These are phyloP conservation scores for Teratosphaeria destructans DNA, from an alignment of 2,329 filamentous ascomycete genomes.

Conservation along the genomic window DNA sequence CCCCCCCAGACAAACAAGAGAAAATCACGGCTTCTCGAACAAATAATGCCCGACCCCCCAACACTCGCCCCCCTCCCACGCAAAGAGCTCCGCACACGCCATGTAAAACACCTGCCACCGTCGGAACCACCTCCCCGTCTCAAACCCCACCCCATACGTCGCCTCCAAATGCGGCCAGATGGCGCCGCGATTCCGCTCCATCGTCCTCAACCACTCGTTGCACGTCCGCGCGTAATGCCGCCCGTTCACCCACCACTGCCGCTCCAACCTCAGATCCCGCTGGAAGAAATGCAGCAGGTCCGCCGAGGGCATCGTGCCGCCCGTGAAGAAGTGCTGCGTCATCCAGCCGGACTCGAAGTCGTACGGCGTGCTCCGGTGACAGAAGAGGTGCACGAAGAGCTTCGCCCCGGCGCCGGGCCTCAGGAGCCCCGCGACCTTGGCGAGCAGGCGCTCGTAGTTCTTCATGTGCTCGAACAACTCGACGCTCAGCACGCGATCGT, in stretches of 20 bases:
- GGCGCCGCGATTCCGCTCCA: slow-evolving; percentile 47
- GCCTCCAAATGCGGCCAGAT: slow-evolving; percentile 55
- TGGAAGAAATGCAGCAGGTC: slow-evolving; percentile 61
- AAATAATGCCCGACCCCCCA: slow-evolving; percentile 60
- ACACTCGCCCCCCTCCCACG: slow-evolving; percentile 52
- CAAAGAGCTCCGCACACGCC: slow-evolving; percentile 61
- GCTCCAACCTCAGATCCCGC: slow-evolving; percentile 46
- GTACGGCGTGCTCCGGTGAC: slow-evolving; percentile 54
- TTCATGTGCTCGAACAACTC: slow-evolving; percentile 72
- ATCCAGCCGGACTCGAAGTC: slow-evolving; percentile 66
- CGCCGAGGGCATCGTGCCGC: slow-evolving; percentile 59
- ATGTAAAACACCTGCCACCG: slow-evolving; percentile 65
- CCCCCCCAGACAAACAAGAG: no score
- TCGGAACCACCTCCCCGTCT: slow-evolving; percentile 54
- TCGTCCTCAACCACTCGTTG: slow-evolving; percentile 56
- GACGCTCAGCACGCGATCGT: slow-evolving; percentile 57
- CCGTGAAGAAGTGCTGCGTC: slow-evolving; percentile 63
- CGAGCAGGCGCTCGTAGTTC: slow-evolving; percentile 55
- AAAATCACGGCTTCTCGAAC: slow-evolving; percentile 44
- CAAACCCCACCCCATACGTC: slow-evolving; percentile 50
- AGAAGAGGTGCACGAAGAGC: slow-evolving; percentile 60
- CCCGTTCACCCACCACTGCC: slow-evolving; percentile 63
- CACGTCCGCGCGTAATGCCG: slow-evolving; percentile 60
- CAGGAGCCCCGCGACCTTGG: slow-evolving; percentile 50
- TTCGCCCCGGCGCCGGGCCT: slow-evolving; percentile 47